phyloP scores from a whole-genome alignment of 257 asterid species.

The Nyctanthes arbortristis region DNA sequence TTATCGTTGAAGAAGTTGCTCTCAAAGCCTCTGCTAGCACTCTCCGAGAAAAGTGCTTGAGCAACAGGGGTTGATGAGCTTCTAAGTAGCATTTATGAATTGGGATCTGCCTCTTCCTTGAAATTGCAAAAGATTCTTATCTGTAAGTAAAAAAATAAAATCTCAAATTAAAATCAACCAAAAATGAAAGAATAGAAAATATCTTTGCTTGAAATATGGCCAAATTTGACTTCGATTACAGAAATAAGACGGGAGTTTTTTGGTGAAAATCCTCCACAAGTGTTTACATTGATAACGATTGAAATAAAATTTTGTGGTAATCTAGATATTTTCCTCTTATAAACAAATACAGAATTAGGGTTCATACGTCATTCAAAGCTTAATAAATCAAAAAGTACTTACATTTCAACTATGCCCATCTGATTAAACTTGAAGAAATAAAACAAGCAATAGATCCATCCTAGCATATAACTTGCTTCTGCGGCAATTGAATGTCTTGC shows the following conservation, averaged over 20 bases:
- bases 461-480: neutral
- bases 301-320: neutral
- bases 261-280: neutral
- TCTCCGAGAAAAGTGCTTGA: conserved; percentile 26
- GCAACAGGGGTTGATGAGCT: conserved; percentile 34
- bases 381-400: neutral
- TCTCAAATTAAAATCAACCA: conserved; percentile 6
- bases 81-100: conserved; percentile 31
- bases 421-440: neutral
- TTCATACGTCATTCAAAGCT: neutral
- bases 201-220: neutral
- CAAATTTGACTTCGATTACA: conserved; percentile 5
- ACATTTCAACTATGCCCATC: neutral
- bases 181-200: neutral
- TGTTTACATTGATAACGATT: neutral
- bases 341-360: neutral
- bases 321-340: neutral
- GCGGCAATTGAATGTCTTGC: neutral
- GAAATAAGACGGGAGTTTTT: neutral
- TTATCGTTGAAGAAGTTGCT: neutral
- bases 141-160: conserved; percentile 17
- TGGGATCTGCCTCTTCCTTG: conserved; percentile 8
- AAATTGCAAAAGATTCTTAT: conserved; percentile 15
- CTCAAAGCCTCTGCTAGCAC: conserved; percentile 14
- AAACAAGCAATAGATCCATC: neutral